A percentile compares a stretch with the other conserved stretches of the same genome.
These are phyloP conservation scores for Trametes cubensis DNA, from an alignment of 768 basidiomycete genomes.

Conservation along the genomic window DNA sequence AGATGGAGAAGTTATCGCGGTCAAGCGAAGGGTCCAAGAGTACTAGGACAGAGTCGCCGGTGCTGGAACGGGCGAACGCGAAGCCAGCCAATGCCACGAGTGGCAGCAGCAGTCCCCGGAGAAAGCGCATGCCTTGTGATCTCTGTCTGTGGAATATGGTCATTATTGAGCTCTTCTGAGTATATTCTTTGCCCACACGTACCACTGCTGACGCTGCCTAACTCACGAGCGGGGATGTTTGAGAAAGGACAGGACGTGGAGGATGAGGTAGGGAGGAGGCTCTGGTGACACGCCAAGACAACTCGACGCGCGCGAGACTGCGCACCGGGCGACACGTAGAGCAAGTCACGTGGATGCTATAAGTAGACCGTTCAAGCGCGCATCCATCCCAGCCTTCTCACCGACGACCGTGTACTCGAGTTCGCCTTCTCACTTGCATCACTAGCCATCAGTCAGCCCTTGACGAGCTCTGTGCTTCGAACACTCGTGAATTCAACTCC, in stretches of 20 bases:
- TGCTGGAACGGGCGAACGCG: conserved; percentile 54
- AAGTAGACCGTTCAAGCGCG: neutral
- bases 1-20: conserved; percentile 72
- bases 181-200: neutral
- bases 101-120: conserved; percentile 21
- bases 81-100: conserved; percentile 19
- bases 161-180: neutral
- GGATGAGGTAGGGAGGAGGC: neutral
- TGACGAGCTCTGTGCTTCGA: no score
- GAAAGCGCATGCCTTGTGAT: conserved; percentile 22
- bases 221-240: neutral
- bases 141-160: neutral
- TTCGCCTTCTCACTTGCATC: no score
- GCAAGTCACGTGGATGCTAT: conserved; percentile 12
- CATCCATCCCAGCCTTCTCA: neutral
- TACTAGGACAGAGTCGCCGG: conserved; percentile 82
- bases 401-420: neutral
- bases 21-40: conserved; percentile 75
- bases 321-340: conserved; percentile 24
- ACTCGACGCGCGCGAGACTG: conserved; percentile 20
- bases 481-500: no score
- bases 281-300: conserved; percentile 19
- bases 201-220: neutral
- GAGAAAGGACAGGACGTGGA: conserved; percentile 9
- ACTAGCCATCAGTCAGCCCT: no score